Base-by-base conservation (phyloP, 148 eudicot species). In the Mesembryanthemum crystallinum region DNA sequence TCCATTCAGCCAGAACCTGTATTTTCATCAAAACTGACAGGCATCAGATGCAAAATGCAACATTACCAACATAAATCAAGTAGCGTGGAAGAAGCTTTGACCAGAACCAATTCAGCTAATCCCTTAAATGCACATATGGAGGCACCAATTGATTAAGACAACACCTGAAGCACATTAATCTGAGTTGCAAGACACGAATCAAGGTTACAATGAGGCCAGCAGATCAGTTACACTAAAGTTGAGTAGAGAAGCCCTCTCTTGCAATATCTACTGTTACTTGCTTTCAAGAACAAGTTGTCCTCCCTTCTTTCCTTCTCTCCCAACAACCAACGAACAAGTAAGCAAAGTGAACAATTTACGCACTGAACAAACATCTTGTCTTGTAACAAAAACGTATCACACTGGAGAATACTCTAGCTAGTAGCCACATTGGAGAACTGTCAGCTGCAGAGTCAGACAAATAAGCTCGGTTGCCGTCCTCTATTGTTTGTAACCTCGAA, bases 1-100 rank as follows among this genome's bases (percentile, higher is more conserved):
- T 89, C 98, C 98, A 94, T 70, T 72, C 83, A 73, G 43, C 59
- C 63, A 88, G 66, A 28, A 83, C 82, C 98, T 94, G 86, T 81
- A 83, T 29, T 55, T 32, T 21, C 80, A 77, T 58, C 25, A 18
- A 33, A 67, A 75, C 27, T 47, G 4, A 32, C 8, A 43, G 37
- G 25, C 33, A 30, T 69, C 49, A 47, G 75, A 57, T 29, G 62
- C 37, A 61, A 42, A 71, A 69, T 71, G 39, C 15, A 52, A 25
- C 24, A 43, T 9, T 18, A 32, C 11, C 5, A 32, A 57, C 33
- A 13, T 8, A 23, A 27, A 47, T 73, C 28, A 63, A 1, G 25
- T 76, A 43, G 18, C 55, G 71, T 35, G 37, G 57, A 67, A 27
- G 54, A 51, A 42, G 65, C n/a, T 7, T 62, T 64, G 62, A 51